A percentile compares a stretch with the other conserved stretches of the same genome.
Evolutionary conservation across 441 rosid genomes (phyloP).

Genomic region (Pelargonium fulgidum): DNA sequence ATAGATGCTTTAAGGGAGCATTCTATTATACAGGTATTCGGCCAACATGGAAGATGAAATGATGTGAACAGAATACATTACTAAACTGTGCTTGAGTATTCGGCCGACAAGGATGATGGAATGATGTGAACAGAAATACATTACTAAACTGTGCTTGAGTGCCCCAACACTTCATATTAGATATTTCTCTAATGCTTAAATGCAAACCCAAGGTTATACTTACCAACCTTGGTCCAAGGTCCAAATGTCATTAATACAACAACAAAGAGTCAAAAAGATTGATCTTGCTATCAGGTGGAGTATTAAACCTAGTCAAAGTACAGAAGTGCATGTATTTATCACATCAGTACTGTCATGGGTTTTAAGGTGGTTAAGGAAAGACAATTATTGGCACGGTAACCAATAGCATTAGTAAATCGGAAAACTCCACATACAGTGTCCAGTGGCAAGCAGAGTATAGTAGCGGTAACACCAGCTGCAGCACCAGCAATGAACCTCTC

Average conservation of each 20-base stretch:
- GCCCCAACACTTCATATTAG: too few relatives aligned
- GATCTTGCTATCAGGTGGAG: background rate
- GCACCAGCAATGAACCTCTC: constrained; percentile 86
- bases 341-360: background rate
- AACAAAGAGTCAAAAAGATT: too few relatives aligned
- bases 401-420: background rate
- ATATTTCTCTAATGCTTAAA: too few relatives aligned
- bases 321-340: background rate
- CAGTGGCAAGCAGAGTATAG: constrained; percentile 68
- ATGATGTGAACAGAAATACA: too few relatives aligned
- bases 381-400: background rate
- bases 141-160: too few relatives aligned
- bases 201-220: too few relatives aligned
- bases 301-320: background rate
- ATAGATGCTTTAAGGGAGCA: background rate
- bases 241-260: too few relatives aligned
- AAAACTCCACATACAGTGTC: constrained; percentile 52
- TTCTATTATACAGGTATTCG: background rate
- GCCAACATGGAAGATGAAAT: background rate
- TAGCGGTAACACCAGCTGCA: constrained; percentile 78
- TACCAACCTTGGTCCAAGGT: too few relatives aligned
- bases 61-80: background rate
- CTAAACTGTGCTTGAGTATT: too few relatives aligned
- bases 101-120: too few relatives aligned
- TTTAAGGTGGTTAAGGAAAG: background rate